Base-by-base conservation (phyloP, 306 rosid genomes). In the Sindora glabra region DNA sequence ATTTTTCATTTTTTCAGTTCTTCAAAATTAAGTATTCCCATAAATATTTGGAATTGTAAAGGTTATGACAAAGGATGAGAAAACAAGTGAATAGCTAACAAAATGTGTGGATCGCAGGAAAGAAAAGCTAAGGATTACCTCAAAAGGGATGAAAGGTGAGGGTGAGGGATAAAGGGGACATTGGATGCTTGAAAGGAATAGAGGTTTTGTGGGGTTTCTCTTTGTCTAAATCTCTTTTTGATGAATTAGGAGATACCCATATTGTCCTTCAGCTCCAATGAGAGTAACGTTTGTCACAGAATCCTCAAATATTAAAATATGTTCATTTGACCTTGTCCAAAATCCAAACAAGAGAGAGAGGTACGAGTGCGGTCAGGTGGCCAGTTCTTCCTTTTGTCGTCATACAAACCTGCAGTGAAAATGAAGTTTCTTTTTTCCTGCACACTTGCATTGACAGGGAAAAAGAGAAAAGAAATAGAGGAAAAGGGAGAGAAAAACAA, bases 221-320 rank as follows among this genome's bases (percentile, higher is more conserved):
- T 71, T 86, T 86, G 90, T 83, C 90, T 62, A 78, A 91, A 71
- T 60, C 66, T 46, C 86, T 67, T 82, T 84, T 70, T 57, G 76
- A 67, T 33, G 62, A 59, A 69, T 62, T 40, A 44, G 37, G 74
- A 65, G 79, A 81, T 86, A 60, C 99, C 94, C 72, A 69, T 50
- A 78, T 79, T 89, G 95, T 89, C 95, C 83, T 82, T 73, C 66
- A 80, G 89, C 62, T 69, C 48, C 78, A 57, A 66, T 67, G 65
- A 67, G 73, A 86, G 80, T 77, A 77, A 82, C 86, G 88, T 86
- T 89, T 94, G 97, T 89, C 95, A 74, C 11, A 84, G 99, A 89
- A 82, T 94, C 99, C 73, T 64, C 71, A 22, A 34, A 70, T 75
- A 74, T 52, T n/a, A n/a, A n/a, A n/a, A n/a, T n/a, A n/a, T n/a